Conservation (phyloP, 179 eudicot species). For the Corrigiola litoralis region DNA sequence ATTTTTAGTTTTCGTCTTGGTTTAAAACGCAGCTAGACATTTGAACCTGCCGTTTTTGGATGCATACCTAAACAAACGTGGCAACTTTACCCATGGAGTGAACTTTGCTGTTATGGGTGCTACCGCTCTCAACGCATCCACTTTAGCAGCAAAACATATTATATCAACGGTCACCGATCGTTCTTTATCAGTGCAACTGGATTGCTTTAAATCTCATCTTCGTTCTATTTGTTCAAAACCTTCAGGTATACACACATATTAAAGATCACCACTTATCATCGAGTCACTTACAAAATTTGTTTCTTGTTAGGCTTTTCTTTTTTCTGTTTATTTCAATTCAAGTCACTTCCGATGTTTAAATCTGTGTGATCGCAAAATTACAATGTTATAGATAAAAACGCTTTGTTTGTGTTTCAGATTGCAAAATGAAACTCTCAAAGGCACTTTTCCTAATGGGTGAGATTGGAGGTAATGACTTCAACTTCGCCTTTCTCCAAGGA, state of each 20-base stretch:
- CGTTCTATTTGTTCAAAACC: neutral
- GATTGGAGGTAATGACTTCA: slow-evolving; percentile 28
- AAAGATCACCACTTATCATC: neutral
- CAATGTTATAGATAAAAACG: too few species aligned
- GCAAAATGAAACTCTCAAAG: slow-evolving; percentile 11
- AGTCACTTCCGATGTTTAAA: too few species aligned
- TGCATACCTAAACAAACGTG: slow-evolving; percentile 18
- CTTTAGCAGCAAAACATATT: neutral
- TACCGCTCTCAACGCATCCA: slow-evolving; percentile 7
- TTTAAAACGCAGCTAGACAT: neutral
- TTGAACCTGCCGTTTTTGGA: slow-evolving; percentile 14
- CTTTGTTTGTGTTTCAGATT: neutral
- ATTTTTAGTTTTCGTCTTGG: neutral
- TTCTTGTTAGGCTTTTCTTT: too few species aligned
- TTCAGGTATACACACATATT: slow-evolving; percentile 3
- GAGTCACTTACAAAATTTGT: too few species aligned
- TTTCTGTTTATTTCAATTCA: too few species aligned
- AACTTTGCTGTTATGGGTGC: slow-evolving; percentile 24
- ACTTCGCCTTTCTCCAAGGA: slow-evolving; percentile 6
- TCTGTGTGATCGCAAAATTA: too few species aligned
- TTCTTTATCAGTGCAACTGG: slow-evolving; percentile 18
- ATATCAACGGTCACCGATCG: neutral
- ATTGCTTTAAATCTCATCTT: slow-evolving; percentile 21
- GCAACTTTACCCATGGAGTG: slow-evolving; percentile 17
- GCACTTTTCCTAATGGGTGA: slow-evolving; percentile 25